A percentile compares a stretch with the other conserved stretches of the same genome.
These are phyloP conservation scores for Lipomyces yamadae DNA, from an alignment of 805 yeast species.

Conservation along the genomic window DNA sequence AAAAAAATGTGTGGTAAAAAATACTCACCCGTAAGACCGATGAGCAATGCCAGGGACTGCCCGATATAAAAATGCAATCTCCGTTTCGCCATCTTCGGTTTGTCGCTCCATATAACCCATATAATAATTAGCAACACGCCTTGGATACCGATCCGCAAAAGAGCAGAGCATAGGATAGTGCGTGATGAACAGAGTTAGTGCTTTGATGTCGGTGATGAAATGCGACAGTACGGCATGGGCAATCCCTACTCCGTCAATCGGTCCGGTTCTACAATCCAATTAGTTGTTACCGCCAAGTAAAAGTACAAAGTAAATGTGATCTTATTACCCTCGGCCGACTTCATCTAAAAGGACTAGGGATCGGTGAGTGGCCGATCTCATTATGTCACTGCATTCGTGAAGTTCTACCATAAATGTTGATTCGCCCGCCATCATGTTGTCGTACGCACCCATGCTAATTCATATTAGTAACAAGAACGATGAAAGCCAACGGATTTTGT, in stretches of 20 bases:
- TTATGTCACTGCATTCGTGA: conserved; percentile 64
- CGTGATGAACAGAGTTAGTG: conserved; percentile 77
- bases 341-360: conserved; percentile 75
- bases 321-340: conserved; percentile 65
- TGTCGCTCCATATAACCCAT: conserved; percentile 61
- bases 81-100: conserved; percentile 44
- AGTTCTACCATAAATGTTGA: conserved; percentile 85
- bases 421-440: conserved; percentile 71
- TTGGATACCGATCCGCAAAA: conserved; percentile 51
- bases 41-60: conserved; percentile 57
- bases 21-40: conserved; percentile 66
- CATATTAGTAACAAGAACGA: conserved; percentile 39
- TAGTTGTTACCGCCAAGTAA: not conserved
- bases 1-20: not conserved
- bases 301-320: not conserved
- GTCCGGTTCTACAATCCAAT: conserved; percentile 51
- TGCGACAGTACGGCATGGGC: conserved; percentile 74
- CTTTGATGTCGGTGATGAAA: conserved; percentile 52
- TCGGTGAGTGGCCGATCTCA: conserved; percentile 54
- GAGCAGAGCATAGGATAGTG: conserved; percentile 74
- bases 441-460: conserved; percentile 80
- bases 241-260: conserved; percentile 79
- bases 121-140: conserved; percentile 62
- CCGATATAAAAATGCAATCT: conserved; percentile 59
- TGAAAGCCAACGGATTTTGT: not conserved